Evolutionary conservation across 2,329 filamentous ascomycete genomes (phyloP), one percentile per base, ranked within the genome.

Genomic region (Aspergillus sp.): DNA sequence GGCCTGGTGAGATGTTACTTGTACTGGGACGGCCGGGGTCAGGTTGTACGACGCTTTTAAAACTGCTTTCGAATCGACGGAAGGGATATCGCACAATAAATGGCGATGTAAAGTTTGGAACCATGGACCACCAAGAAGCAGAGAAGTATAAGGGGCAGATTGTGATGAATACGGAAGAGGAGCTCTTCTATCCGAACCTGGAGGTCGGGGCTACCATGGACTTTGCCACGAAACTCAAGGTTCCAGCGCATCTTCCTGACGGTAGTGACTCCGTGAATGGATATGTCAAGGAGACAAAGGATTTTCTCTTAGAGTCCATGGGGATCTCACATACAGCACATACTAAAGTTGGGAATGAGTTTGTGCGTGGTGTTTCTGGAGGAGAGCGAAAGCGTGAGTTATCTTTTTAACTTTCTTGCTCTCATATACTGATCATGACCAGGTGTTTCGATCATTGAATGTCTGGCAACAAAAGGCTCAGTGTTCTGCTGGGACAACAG

Each of bases 401-500:
- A 11, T 30, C 9, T 0, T 30, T 30, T 3, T 12, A 30, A 1
- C 9, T 11, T 24, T 30, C 26, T 30, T 30, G 8, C 26, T 2
- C 26, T 30, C 26, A 4, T 30, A 30, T 30, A 9, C 26, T 30
- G 0, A 30, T 3, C 22, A 8, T 11, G 9, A 30, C 9, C 26
- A 30, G 26, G 26, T 62, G 86, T 89, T 0, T 88, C 85, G 1
- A 88, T 90, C 51, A 82, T 86, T 3, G 88, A 90, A 64, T 82
- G 80, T 11, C 69, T 89, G 57, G 81, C 84, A 0, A 83, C 83
- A 0, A 76, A 80, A 5, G 85, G 79, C 1, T 74, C 82, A 0
- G 79, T 90, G 1, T 83, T 81, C 49, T 88, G 83, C 68, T 89
- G 85, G 86, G 87, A 89, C 59, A 89, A 89, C 68, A 82, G 80